Evolutionary conservation across 345 rosid genomes (phyloP).

Genomic region (Melaleuca quinquenervia): DNA sequence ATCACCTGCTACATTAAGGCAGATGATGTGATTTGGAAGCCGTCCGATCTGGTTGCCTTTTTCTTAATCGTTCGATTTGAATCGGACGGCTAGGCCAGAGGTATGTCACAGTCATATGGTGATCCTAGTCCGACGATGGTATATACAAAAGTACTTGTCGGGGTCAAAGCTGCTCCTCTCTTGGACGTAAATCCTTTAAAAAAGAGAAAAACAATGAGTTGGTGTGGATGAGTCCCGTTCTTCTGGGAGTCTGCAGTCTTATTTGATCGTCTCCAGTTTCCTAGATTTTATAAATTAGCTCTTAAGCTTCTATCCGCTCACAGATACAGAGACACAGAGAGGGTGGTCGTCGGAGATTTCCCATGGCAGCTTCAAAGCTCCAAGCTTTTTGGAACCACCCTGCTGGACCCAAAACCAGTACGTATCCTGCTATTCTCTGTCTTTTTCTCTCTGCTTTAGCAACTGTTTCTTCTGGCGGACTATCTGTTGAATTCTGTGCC

Average conservation of each 20-base stretch:
- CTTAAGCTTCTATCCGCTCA: background rate
- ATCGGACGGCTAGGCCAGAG: too few species aligned
- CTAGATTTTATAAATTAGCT: background rate
- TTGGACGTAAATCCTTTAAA: background rate
- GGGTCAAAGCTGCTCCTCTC: background rate
- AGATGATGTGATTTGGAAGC: too few species aligned
- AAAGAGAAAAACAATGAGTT: background rate
- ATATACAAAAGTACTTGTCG: background rate
- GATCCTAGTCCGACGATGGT: too few species aligned
- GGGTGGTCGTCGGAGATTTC: background rate
- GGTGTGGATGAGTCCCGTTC: background rate
- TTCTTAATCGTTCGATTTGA: too few species aligned
- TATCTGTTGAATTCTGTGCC: background rate
- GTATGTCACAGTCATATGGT: too few species aligned
- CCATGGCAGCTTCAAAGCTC: slow-evolving; percentile 78
- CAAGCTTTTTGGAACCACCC: slow-evolving; percentile 90
- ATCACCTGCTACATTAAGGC: too few species aligned
- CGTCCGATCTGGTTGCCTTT: too few species aligned
- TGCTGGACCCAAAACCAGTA: slow-evolving; percentile 89
- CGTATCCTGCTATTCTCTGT: slow-evolving; percentile 5
- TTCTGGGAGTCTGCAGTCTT: background rate
- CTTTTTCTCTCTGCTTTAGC: background rate
- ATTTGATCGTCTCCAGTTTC: background rate
- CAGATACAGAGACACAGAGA: background rate
- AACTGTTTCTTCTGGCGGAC: background rate